Conservation (phyloP, 2,329 filamentous ascomycete species). For the Sclerotiophoma versabilis region DNA sequence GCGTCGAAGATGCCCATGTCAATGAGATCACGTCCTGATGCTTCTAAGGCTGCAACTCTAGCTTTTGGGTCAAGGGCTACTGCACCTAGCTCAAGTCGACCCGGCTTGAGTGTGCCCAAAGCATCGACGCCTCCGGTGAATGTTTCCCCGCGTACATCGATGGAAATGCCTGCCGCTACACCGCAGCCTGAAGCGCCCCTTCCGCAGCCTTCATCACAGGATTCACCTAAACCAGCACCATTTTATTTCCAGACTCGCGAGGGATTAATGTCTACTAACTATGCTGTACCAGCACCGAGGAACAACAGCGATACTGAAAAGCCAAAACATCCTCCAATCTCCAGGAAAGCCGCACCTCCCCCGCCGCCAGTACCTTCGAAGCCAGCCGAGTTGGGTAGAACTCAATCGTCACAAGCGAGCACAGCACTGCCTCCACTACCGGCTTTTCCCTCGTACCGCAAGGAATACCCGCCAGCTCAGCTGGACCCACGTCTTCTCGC, state of each 20-base stretch:
- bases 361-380: slow-evolving; percentile 33
- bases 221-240: slow-evolving; percentile 25
- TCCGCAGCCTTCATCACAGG: slow-evolving; percentile 17
- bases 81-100: slow-evolving; percentile 24
- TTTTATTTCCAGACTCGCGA: slow-evolving; percentile 38
- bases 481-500: slow-evolving; percentile 34
- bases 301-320: slow-evolving; percentile 23
- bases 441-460: slow-evolving; percentile 54
- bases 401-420: slow-evolving; percentile 14
- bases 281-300: slow-evolving; percentile 24
- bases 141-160: slow-evolving; percentile 37
- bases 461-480: slow-evolving; percentile 54
- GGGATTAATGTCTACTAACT: slow-evolving; percentile 19
- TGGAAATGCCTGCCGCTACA: slow-evolving; percentile 32
- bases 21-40: slow-evolving; percentile 58
- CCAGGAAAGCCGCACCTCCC: slow-evolving; percentile 19
- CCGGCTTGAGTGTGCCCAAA: slow-evolving; percentile 19
- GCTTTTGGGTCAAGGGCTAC: slow-evolving; percentile 60
- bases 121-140: slow-evolving; percentile 27
- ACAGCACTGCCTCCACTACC: slow-evolving; percentile 13
- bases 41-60: slow-evolving; percentile 68
- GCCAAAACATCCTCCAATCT: slow-evolving; percentile 13
- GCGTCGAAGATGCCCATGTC: slow-evolving; percentile 56
- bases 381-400: slow-evolving; percentile 21
- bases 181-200: slow-evolving; percentile 27